Percentiles rank a stretch among this genome's conserved stretches.
These are phyloP conservation scores for Sporobolomyces phaffii DNA, from an alignment of 768 basidiomycete species.

Conservation along the genomic window DNA sequence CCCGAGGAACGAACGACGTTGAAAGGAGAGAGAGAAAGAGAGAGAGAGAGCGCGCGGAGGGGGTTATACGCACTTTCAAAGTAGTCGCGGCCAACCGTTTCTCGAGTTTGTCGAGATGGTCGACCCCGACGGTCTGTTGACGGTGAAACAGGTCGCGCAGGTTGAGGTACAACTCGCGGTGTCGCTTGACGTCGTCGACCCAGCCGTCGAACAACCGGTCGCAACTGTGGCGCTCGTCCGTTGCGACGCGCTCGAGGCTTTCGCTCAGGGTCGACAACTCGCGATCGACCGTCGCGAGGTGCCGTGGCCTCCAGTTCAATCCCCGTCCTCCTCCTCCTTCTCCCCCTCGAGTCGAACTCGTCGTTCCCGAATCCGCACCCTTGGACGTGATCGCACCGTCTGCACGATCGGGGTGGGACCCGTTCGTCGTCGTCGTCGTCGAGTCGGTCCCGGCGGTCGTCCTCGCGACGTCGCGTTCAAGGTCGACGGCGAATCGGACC, in stretches of 20 bases:
- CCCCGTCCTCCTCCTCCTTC: not conserved
- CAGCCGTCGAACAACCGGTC: constrained; percentile 41
- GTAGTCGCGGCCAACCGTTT: constrained; percentile 74
- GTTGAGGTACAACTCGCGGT: constrained; percentile 50
- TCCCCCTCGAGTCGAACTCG: not conserved
- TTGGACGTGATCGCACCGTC: not conserved
- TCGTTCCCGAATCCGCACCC: not conserved
- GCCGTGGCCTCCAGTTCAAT: constrained; percentile 6
- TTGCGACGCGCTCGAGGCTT: constrained; percentile 49
- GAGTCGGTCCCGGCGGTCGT: not conserved
- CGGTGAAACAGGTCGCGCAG: constrained; percentile 29
- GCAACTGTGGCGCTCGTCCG: constrained; percentile 43
- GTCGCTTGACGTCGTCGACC: constrained; percentile 36
- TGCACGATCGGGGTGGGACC: no score
- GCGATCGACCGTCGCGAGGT: constrained; percentile 9
- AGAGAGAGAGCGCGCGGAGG: not conserved
- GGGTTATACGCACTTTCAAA: constrained; percentile 55
- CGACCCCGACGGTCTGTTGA: constrained; percentile 78
- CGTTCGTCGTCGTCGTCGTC: not conserved
- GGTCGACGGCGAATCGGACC: constrained; percentile 57
- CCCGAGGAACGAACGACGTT: no score
- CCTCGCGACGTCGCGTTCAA: not conserved
- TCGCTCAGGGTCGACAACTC: constrained; percentile 45
- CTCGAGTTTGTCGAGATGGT: constrained; percentile 78
- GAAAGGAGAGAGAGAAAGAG: not conserved